phyloP scores from a whole-genome alignment of 2,329 filamentous ascomycete genomes.

The Colletotrichum tropicale region DNA sequence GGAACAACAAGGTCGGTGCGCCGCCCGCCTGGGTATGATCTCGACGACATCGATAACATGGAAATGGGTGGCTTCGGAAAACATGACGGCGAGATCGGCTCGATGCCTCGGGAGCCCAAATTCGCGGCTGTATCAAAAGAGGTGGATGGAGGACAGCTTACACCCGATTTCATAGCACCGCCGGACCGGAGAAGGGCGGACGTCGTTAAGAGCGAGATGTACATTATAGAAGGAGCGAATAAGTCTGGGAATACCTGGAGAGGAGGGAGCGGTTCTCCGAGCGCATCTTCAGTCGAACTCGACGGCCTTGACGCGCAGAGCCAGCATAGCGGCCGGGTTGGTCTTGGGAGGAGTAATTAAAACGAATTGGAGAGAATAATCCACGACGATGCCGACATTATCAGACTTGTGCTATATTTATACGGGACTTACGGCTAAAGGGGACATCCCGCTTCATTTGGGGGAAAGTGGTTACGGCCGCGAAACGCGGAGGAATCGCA shows the following conservation, averaged over 20 bases:
- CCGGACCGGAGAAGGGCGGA: background rate
- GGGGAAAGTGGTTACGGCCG: background rate
- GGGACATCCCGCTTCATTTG: background rate
- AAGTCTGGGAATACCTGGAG: constrained; percentile 5
- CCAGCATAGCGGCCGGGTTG: constrained; percentile 23
- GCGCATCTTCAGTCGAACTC: constrained; percentile 24
- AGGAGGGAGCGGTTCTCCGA: constrained; percentile 27
- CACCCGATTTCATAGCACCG: background rate
- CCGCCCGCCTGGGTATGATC: constrained; percentile 37
- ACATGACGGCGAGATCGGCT: background rate
- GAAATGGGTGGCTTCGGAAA: constrained; percentile 24
- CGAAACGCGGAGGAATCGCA: background rate
- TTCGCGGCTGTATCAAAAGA: background rate
- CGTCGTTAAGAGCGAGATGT: constrained; percentile 36
- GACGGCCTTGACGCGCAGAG: constrained; percentile 25
- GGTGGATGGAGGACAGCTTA: background rate
- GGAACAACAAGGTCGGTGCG: constrained; percentile 29
- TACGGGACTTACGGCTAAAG: background rate
- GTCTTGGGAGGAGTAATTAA: constrained; percentile 7
- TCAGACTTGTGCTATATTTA: background rate
- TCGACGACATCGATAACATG: constrained; percentile 41
- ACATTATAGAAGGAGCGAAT: constrained; percentile 37
- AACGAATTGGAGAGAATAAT: background rate
- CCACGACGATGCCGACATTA: background rate
- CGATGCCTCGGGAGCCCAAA: background rate